These are phyloP conservation scores for Rhexocercosporidium sp. DNA, from an alignment of 2,329 filamentous ascomycete genomes.

Conservation along the genomic window DNA sequence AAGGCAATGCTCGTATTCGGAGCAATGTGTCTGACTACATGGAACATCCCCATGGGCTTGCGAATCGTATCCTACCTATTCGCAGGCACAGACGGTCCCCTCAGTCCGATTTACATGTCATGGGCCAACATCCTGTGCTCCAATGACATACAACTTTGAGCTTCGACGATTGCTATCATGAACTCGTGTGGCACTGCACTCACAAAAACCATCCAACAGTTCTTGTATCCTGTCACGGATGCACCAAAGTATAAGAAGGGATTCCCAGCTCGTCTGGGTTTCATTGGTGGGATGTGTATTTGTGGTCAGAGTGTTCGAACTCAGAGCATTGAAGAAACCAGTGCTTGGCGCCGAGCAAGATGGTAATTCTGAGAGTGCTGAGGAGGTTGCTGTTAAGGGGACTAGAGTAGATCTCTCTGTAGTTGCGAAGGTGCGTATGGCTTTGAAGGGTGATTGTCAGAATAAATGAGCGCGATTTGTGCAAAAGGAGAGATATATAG, in stretches of 20 bases:
- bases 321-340: constrained; percentile 14
- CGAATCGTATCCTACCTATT: constrained; percentile 45
- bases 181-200: constrained; percentile 41
- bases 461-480: not conserved
- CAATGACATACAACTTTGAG: constrained; percentile 44
- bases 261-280: constrained; percentile 18
- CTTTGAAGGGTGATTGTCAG: not conserved
- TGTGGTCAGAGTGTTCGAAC: constrained; percentile 18
- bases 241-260: constrained; percentile 38
- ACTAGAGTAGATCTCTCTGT: constrained; percentile 8
- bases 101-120: constrained; percentile 44
- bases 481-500: not conserved
- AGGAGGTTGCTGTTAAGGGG: constrained; percentile 10
- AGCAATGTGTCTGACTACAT: constrained; percentile 42
- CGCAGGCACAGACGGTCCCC: constrained; percentile 41
- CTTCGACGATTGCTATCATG: constrained; percentile 45
- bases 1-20: constrained; percentile 39
- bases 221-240: constrained; percentile 43
- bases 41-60: constrained; percentile 43
- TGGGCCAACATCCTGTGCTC: constrained; percentile 46
- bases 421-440: not conserved
- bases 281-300: constrained; percentile 20
- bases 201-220: constrained; percentile 43
- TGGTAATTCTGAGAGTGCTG: constrained; percentile 2
- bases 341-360: constrained; percentile 12